Evolutionary conservation across 1,139 yeast genomes (phyloP).

Genomic region (Candida smagusa): DNA sequence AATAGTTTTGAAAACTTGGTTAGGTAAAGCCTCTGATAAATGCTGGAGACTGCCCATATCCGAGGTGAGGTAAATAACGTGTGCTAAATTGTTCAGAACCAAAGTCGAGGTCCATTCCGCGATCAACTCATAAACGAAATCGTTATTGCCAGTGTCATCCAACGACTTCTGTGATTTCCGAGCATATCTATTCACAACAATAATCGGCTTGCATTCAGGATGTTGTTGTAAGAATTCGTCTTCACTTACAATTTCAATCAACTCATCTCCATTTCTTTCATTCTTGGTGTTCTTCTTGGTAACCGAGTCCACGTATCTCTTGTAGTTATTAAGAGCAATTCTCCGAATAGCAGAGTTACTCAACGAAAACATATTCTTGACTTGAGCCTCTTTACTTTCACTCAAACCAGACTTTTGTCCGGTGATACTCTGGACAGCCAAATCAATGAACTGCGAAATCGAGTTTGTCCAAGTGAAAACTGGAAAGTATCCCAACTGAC

Average conservation of each 20-base stretch:
- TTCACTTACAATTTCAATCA: constrained; percentile 47
- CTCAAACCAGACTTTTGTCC: constrained; percentile 93
- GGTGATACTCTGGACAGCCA: constrained; percentile 84
- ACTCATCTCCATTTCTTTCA: constrained; percentile 11
- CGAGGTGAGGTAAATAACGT: constrained; percentile 81
- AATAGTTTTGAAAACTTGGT: constrained; percentile 76
- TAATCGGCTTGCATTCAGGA: constrained; percentile 84
- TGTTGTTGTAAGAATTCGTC: constrained; percentile 82
- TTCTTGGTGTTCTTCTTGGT: constrained; percentile 20
- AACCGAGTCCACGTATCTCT: constrained; percentile 18
- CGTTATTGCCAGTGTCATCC: constrained; percentile 28
- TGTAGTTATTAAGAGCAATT: constrained; percentile 52
- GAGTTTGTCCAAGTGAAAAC: constrained; percentile 91
- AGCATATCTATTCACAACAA: constrained; percentile 73
- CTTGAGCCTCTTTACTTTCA: constrained; percentile 80
- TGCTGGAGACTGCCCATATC: constrained; percentile 76
- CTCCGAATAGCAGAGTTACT: constrained; percentile 70
- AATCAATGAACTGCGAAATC: constrained; percentile 73
- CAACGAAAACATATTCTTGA: constrained; percentile 75
- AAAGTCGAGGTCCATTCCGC: constrained; percentile 89
- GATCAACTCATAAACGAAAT: constrained; percentile 68
- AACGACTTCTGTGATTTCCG: constrained; percentile 47
- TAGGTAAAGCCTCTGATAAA: constrained; percentile 71
- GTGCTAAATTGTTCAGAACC: constrained; percentile 77
- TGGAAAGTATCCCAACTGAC: constrained; percentile 86